A percentile compares a stretch with the other conserved stretches of the same genome.
Conservation (phyloP, 768 basidiomycete genomes). For the Sporobolomyces phaffii region DNA sequence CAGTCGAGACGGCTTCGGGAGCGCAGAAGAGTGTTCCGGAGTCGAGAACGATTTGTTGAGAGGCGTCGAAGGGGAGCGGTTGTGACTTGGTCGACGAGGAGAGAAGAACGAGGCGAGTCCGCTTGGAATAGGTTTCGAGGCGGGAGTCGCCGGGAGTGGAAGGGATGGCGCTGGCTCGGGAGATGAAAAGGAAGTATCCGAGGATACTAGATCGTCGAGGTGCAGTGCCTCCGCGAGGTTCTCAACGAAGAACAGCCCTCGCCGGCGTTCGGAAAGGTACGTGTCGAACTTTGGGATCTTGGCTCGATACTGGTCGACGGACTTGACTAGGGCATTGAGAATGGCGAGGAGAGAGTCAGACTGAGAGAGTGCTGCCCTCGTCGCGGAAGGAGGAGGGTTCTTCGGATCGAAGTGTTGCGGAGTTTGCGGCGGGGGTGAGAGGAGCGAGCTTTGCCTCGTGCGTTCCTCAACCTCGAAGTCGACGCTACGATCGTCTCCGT, state of each 20-base stretch:
- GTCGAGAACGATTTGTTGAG: conserved; percentile 44
- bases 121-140: not conserved
- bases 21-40: conserved; percentile 44
- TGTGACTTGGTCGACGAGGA: conserved; percentile 14
- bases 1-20: not conserved
- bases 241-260: conserved; percentile 83
- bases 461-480: conserved; percentile 68
- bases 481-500: conserved; percentile 73
- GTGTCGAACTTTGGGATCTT: conserved; percentile 73
- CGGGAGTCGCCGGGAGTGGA: conserved; percentile 43
- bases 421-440: conserved; percentile 9
- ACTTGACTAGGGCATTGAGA: conserved; percentile 69
- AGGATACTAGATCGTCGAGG: conserved; percentile 51
- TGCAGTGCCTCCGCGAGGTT: conserved; percentile 83
- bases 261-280: conserved; percentile 74
- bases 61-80: conserved; percentile 45
- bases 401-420: not conserved
- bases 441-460: conserved; percentile 52
- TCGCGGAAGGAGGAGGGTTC: conserved; percentile 10
- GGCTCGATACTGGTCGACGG: conserved; percentile 72
- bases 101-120: conserved; percentile 56
- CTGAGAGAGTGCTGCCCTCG: conserved; percentile 11
- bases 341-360: conserved; percentile 59
- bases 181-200: conserved; percentile 3
- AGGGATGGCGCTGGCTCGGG: not conserved